Conservation (phyloP, 106 monocot species). For the Dioscorea dumetorum region DNA sequence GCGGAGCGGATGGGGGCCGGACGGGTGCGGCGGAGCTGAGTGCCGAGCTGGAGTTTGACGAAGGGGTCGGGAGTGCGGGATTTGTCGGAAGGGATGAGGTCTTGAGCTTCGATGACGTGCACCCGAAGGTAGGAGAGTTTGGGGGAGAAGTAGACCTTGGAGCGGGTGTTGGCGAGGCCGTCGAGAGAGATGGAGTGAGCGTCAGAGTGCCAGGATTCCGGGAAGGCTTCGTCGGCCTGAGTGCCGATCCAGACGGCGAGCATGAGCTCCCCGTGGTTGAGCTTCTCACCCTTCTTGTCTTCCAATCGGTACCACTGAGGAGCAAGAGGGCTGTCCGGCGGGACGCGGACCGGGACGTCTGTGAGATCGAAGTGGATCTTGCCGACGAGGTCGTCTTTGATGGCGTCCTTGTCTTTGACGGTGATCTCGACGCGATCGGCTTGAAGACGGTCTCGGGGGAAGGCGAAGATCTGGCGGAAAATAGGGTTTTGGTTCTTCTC, state of each 20-base stretch:
- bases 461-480: slow-evolving; percentile 80
- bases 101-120: slow-evolving; percentile 73
- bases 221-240: slow-evolving; percentile 92
- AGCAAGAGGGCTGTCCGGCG: slow-evolving; percentile 79
- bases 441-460: slow-evolving; percentile 57
- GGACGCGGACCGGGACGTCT: slow-evolving; percentile 62
- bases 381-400: slow-evolving; percentile 78
- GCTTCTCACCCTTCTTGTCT: slow-evolving; percentile 52
- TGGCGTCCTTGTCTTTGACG: slow-evolving; percentile 67
- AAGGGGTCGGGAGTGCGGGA: slow-evolving; percentile 26
- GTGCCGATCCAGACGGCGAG: slow-evolving; percentile 88
- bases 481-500: slow-evolving; percentile 66
- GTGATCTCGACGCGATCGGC: slow-evolving; percentile 52
- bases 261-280: slow-evolving; percentile 68
- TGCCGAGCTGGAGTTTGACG: slow-evolving; percentile 62
- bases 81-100: slow-evolving; percentile 41
- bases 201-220: slow-evolving; percentile 80
- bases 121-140: slow-evolving; percentile 78
- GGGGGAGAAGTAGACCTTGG: slow-evolving; percentile 96
- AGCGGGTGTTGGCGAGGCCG: slow-evolving; percentile 44
- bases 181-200: slow-evolving; percentile 36
- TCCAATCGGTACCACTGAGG: slow-evolving; percentile 85
- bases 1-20: slow-evolving; percentile 18
- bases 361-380: slow-evolving; percentile 44
- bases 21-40: slow-evolving; percentile 56